Base-by-base conservation (phyloP, 1,139 yeast genomes). In the Yamadazyma sp. region DNA sequence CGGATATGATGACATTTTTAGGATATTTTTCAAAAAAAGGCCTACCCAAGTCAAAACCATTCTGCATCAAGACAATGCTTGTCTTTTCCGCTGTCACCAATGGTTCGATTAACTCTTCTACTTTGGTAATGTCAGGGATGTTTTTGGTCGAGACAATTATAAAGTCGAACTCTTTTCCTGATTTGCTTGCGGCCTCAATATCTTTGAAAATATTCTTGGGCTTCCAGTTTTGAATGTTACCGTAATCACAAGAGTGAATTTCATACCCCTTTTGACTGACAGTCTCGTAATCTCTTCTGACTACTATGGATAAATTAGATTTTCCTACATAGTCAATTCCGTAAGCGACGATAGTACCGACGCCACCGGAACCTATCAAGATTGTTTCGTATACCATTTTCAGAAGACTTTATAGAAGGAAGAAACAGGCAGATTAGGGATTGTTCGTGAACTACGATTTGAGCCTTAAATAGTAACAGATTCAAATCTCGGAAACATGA, bases 11-110 rank as follows among this genome's bases (percentile, higher is more conserved):
- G n/a, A 77, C 61, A 36, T 77, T 75, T 0, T 66, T 61, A 4
- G 92, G 92, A 55, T 71, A 84, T 32, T 70, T 66, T 40, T 69
- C 64, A 36, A 79, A 69, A 49, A 81, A 70, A 2, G 84, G 77
- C 42, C 65, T 66, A 54, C 84, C 95, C 45, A 83, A 82, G 25
- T 82, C 91, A 43, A 83, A 69, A 3, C 94, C 94, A 52, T 85
- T 85, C 59, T 85, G 91, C 37, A 84, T 57, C 44, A 85, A 67
- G 2, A 83, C 77, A 42, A 86, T 74, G 2, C 75, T 69, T 3
- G 87, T 72, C 12, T 45, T 35, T 2, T 59, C 68, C 4, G 12
- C 20, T 9, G 64, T 50, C 10, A 69, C 58, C 2, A 79, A 83
- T 2, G 83, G 79, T 24, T 59, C 69, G 40, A 83, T 70, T 36